Conservation (phyloP, 495 filamentous ascomycete genomes). For the Penicillium cinerascens region DNA sequence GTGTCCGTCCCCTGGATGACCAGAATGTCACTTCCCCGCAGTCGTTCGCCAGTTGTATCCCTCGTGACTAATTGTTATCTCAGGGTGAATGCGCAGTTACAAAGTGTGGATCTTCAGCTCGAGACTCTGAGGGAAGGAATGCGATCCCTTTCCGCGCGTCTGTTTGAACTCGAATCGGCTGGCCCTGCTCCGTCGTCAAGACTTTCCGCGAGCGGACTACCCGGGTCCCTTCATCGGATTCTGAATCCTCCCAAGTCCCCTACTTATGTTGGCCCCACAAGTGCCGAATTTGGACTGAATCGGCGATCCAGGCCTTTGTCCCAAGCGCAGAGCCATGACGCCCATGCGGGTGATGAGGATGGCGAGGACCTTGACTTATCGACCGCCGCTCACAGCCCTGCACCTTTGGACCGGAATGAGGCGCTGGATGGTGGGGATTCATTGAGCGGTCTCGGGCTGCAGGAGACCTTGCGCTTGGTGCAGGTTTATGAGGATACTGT, state of each 20-base stretch:
- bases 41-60: not conserved
- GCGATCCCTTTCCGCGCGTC: conserved; percentile 28
- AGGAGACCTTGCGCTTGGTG: conserved; percentile 67
- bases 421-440: conserved; percentile 12
- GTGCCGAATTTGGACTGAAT: conserved; percentile 40
- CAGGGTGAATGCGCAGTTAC: conserved; percentile 5
- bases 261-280: conserved; percentile 40
- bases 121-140: conserved; percentile 19
- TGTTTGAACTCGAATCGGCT: conserved; percentile 30
- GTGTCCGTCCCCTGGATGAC: not conserved
- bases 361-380: conserved; percentile 20
- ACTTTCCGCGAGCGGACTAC: not conserved
- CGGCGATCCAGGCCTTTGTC: conserved; percentile 5
- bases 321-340: not conserved
- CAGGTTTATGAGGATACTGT: conserved; percentile 74
- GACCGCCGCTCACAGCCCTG: conserved; percentile 20
- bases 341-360: not conserved
- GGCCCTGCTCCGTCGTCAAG: conserved; percentile 3
- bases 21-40: not conserved
- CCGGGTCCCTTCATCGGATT: conserved; percentile 27
- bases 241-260: conserved; percentile 37
- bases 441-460: conserved; percentile 30
- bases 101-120: not conserved
- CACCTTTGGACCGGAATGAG: conserved; percentile 9
- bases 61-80: not conserved